These are phyloP conservation scores for Priceomyces carsonii DNA, from an alignment of 805 yeast species.

Conservation along the genomic window DNA sequence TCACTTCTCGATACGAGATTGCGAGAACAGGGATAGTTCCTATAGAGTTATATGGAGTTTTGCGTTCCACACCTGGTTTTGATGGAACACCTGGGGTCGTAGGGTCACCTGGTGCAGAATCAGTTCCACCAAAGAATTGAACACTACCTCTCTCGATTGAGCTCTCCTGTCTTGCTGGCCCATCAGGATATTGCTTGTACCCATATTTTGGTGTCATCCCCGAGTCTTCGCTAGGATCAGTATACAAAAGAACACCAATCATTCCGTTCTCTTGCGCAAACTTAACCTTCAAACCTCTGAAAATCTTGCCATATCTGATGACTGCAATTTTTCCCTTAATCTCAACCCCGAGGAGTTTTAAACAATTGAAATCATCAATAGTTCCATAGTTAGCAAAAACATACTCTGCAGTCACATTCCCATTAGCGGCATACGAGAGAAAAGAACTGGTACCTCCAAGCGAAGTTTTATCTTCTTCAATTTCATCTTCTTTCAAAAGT, in stretches of 20 bases:
- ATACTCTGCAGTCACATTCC: slow-evolving; percentile 55
- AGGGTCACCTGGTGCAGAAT: slow-evolving; percentile 69
- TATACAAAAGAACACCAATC: slow-evolving; percentile 55
- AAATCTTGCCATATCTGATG: slow-evolving; percentile 51
- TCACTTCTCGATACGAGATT: slow-evolving; percentile 45
- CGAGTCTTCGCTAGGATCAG: slow-evolving; percentile 63
- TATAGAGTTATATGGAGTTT: slow-evolving; percentile 35
- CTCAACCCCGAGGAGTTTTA: slow-evolving; percentile 41
- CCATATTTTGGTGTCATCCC: slow-evolving; percentile 57
- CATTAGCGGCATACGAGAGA: slow-evolving; percentile 66
- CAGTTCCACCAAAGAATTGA: slow-evolving; percentile 51
- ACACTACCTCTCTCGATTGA: slow-evolving; percentile 65
- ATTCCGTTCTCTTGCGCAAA: slow-evolving; percentile 67
- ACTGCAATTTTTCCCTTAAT: slow-evolving; percentile 60
- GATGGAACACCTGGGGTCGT: slow-evolving; percentile 75
- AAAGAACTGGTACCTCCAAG: slow-evolving; percentile 50
- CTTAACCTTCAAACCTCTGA: slow-evolving; percentile 57
- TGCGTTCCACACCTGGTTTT: slow-evolving; percentile 38
- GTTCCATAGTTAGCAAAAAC: slow-evolving; percentile 65
- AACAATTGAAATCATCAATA: slow-evolving; percentile 49
- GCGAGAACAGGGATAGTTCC: slow-evolving; percentile 45
- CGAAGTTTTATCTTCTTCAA: slow-evolving; percentile 42
- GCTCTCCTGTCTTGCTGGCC: slow-evolving; percentile 64
- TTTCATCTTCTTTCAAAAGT: slow-evolving; percentile 49
- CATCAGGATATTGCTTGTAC: slow-evolving; percentile 57